A percentile compares a stretch with the other conserved stretches of the same genome.
These are phyloP conservation scores for Tetramitus jugosus DNA, from an alignment of 208 protist species.

Conservation along the genomic window DNA sequence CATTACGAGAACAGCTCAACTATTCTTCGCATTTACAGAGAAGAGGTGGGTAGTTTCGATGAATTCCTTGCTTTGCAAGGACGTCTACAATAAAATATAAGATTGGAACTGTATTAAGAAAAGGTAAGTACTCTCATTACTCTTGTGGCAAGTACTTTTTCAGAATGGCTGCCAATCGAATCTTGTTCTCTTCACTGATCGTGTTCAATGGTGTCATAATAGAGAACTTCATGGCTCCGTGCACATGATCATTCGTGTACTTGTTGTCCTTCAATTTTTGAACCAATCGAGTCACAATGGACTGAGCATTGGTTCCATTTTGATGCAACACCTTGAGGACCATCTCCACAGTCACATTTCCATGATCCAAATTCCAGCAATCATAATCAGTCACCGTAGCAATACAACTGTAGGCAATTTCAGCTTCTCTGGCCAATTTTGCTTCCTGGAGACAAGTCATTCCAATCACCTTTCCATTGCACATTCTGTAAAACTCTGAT, in stretches of 20 bases:
- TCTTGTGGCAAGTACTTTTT: background rate
- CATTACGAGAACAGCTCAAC: no score
- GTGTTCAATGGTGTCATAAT: constrained; percentile 10
- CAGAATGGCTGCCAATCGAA: background rate
- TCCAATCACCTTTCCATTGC: constrained; percentile 68
- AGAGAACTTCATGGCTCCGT: background rate
- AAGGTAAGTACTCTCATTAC: background rate
- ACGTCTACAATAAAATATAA: no score
- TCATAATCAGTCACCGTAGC: constrained; percentile 88
- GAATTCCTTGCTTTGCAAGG: no score
- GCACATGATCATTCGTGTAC: background rate
- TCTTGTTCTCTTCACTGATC: background rate
- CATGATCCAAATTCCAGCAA: constrained; percentile 61
- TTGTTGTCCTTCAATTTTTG: constrained; percentile 8
- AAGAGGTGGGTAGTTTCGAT: no score
- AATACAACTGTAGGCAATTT: constrained; percentile 67
- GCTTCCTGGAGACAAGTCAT: constrained; percentile 80
- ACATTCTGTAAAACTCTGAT: constrained; percentile 58
- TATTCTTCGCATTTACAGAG: no score
- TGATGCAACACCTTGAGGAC: constrained; percentile 50
- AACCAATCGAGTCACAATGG: constrained; percentile 48
- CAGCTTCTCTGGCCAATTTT: constrained; percentile 74
- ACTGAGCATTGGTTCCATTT: constrained; percentile 61
- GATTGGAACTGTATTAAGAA: no score
- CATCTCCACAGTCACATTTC: constrained; percentile 53